Base-by-base conservation (phyloP, 2,329 filamentous ascomycete species). In the Mycosphaerelloides madeirae region DNA sequence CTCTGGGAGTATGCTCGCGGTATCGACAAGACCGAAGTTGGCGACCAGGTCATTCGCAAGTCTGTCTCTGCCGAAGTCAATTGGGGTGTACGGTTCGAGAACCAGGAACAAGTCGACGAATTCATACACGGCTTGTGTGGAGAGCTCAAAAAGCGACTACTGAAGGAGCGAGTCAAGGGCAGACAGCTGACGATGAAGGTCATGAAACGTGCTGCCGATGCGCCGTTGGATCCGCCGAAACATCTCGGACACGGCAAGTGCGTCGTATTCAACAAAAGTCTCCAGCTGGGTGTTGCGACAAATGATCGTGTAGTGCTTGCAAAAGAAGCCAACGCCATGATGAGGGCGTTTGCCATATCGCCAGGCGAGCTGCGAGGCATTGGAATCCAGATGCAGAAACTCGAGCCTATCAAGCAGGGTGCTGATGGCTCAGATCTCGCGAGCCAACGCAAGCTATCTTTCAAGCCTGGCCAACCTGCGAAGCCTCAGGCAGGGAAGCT, bases 51-150 rank as follows among this genome's bases (percentile, higher is more conserved):
- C 0, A 74, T 87, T 13, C 82, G 93, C 42, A 98, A 97, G 62
- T 97, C 91, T 0, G 88, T 98, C 0, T 97, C 93, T 2, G 91
- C 91, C 1, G 93, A 98, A 64, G 88, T 98, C 50, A 98, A 93
- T 58, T 98, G 93, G 93, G 93, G 94, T 2, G 95, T 98, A 44
- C 83, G 93, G 5, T 98, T 98, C 62, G 81, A 93, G 55, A 94
- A 78, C 48, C 88, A 96, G 60, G 77, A 80, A n/a, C 91, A 98
- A 66, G 90, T 89, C 0, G 91, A 97, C 47, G 87, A 94, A 53
- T 98, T 98, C 63, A 77, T 97, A 22, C 73, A 80, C 49, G 93
- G 87, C 53, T 71, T 98, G 0, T 93, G 87, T 60, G 83, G 83
- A 44, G 93, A 98, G 65, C 70, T 98, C 6, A 83, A 90, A 56